phyloP scores from a whole-genome alignment of 192 early-diverging fungal genomes.

The Coemansia sp. region DNA sequence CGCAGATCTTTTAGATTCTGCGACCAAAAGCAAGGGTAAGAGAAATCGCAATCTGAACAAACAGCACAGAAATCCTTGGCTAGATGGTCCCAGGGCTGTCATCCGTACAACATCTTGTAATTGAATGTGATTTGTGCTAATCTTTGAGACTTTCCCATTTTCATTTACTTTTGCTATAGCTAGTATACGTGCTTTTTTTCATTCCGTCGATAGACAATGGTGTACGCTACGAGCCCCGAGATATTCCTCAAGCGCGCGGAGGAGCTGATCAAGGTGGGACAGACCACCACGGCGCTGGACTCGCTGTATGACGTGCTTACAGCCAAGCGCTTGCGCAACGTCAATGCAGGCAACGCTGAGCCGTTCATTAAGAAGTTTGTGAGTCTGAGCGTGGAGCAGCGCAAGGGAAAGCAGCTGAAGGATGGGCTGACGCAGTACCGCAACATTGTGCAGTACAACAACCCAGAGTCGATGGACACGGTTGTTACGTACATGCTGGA shows the following conservation, averaged over 20 bases:
- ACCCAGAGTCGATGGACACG: conserved; percentile 84
- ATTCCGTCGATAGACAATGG: not conserved
- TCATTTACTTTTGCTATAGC: not conserved
- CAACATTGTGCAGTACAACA: conserved; percentile 96
- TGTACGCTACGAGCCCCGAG: conserved; percentile 59
- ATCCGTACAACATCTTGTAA: too few relatives aligned
- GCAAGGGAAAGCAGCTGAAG: conserved; percentile 89
- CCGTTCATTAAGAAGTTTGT: conserved; percentile 94
- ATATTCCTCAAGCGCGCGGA: conserved; percentile 89
- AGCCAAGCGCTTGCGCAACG: conserved; percentile 83
- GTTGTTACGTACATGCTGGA: conserved; percentile 89
- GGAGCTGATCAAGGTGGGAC: conserved; percentile 74
- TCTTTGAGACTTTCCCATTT: not conserved
- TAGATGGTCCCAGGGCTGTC: too few relatives aligned
- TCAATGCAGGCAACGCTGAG: conserved; percentile 78
- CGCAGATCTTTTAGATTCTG: not conserved
- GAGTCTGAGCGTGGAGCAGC: conserved; percentile 83
- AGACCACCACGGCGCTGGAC: conserved; percentile 79
- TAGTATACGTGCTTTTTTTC: not conserved
- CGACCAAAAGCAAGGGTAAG: not conserved
- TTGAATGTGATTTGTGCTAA: too few relatives aligned
- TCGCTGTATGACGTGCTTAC: conserved; percentile 92
- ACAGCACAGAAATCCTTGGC: too few relatives aligned
- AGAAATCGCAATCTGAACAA: not conserved
- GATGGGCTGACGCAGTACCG: conserved; percentile 98